Evolutionary conservation across 257 asterid genomes (phyloP).

Genomic region (Agastache rugosa): DNA sequence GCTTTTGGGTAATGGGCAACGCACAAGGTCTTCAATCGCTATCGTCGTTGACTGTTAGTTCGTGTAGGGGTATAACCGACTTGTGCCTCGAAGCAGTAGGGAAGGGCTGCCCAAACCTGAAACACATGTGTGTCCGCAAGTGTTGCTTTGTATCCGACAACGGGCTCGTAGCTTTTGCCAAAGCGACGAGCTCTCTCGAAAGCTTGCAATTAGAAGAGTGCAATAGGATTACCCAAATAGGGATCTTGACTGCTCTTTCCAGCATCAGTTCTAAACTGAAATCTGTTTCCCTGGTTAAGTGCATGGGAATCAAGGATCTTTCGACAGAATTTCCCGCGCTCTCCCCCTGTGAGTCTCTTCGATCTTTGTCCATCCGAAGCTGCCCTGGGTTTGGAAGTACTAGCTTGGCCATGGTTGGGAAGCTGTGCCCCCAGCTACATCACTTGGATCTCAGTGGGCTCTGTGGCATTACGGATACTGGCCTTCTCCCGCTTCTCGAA

Average conservation of each 20-base stretch:
- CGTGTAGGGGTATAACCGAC: conserved; percentile 75
- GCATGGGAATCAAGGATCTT: conserved; percentile 78
- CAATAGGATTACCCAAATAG: conserved; percentile 73
- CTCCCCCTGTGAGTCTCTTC: conserved; percentile 79
- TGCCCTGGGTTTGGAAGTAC: conserved; percentile 82
- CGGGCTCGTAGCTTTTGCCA: conserved; percentile 75
- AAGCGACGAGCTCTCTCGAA: conserved; percentile 65
- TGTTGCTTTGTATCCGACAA: conserved; percentile 75
- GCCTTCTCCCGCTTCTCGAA: conserved; percentile 75
- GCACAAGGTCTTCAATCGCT: conserved; percentile 68
- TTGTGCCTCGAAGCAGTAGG: conserved; percentile 74
- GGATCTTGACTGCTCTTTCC: conserved; percentile 69
- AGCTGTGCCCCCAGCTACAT: conserved; percentile 79
- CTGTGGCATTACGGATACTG: conserved; percentile 66
- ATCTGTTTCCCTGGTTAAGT: conserved; percentile 72
- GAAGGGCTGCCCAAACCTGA: conserved; percentile 67
- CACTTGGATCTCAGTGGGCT: conserved; percentile 84
- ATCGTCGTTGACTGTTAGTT: conserved; percentile 61
- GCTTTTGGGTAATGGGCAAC: conserved; percentile 95
- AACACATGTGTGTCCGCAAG: conserved; percentile 61
- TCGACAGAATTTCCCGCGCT: conserved; percentile 48
- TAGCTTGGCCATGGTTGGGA: conserved; percentile 80
- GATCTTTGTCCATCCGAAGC: conserved; percentile 68
- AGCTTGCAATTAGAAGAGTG: conserved; percentile 85
- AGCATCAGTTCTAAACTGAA: conserved; percentile 65